Base-by-base conservation (phyloP, 768 basidiomycete species). In the Russula vinacea region DNA sequence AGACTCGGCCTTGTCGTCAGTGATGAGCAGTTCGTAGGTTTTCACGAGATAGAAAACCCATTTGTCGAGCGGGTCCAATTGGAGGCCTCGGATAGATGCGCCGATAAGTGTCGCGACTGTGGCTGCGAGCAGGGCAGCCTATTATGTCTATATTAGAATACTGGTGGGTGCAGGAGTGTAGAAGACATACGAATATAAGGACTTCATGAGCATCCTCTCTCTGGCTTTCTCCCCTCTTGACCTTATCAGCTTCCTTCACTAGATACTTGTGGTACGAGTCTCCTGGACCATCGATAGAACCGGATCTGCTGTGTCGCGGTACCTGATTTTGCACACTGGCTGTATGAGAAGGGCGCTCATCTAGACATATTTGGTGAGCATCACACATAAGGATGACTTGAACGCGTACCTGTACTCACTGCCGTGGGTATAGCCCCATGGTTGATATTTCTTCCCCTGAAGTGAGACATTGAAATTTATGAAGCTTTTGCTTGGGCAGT, bases 101-200 rank as follows among this genome's bases (percentile, higher is more conserved):
- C 63, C 63, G 2, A 57, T 45, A 2, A 64, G n/a, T 35, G 56
- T 59, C 37, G 63, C 63, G 8, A 64, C 58, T 4, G 63, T 60
- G 16, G 53, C 45, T 0, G 63, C 35, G n/a, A 64, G 63, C 11
- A 64, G 32, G 24, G 58, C 63, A 33, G 58, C 63, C 63, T 64
- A 32, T 8, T 14, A 55, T 11, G 35, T 17, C 8, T 32, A 47
- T 22, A 7, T 58, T 9, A 54, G 57, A 10, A 29, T 14, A 14
- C 17, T 4, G 13, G 6, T 24, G 5, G n/a, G 22, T 10, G 17
- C 7, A 5, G 16, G 19, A n/a, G 19, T 1, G 26, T 7, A 11
- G 16, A 22, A 16, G 19, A 49, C 63, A 3, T 17, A 64, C 63
- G 26, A 54, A 64, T n/a, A 60, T 17, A 24, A 59, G 57, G 19